Base-by-base conservation (phyloP, 176 grass and related monocot species). In the Miscanthus lutarioriparius region DNA sequence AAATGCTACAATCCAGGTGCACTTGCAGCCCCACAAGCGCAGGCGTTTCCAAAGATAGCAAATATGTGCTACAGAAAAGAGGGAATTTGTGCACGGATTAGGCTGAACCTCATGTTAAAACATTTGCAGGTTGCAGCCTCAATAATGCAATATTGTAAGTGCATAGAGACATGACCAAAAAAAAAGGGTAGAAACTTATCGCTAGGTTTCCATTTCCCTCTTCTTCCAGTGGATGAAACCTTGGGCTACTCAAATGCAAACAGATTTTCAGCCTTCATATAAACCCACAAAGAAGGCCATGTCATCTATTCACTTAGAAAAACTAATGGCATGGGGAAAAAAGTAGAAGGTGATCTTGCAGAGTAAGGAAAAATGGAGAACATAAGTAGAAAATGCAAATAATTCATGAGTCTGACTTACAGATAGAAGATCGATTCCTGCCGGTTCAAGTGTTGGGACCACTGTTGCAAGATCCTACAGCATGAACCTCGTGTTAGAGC, bases 351-450 rank as follows among this genome's bases (percentile, higher is more conserved):
- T 41, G 69, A 58, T 67, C 43, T 49, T 27, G 40, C 28, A 15
- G 17, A 66, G 35, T 6, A 19, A 44, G 36, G 59, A 32, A 62
- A 79, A 65, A 26, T 47, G 17, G 39, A 79, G 41, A 77, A 27
- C 30, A 88, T 64, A 62, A 76, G 37, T 25, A 73, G 67, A 7
- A 23, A 69, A 62, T 74, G 37, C 8, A 82, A 80, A 49, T 13
- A 27, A 75, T 75, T 43, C 20, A 32, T 17, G 23, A 25, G 45
- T 70, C 48, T 10, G 67, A 87, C 95, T 86, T 91, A 97, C 95
- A 3, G 79, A 89, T 27, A 97, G 87, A 90, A 97, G 95, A 91
- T 94, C 92, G 59, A 97, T 51, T 76, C 95, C 95, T 44, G 68
- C 26, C 48, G 86, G 75, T 86, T 89, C 92, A 1, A 97, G 90